phyloP scores from a whole-genome alignment of 352 stramenopile species.

The Proteromonas lacertae region DNA sequence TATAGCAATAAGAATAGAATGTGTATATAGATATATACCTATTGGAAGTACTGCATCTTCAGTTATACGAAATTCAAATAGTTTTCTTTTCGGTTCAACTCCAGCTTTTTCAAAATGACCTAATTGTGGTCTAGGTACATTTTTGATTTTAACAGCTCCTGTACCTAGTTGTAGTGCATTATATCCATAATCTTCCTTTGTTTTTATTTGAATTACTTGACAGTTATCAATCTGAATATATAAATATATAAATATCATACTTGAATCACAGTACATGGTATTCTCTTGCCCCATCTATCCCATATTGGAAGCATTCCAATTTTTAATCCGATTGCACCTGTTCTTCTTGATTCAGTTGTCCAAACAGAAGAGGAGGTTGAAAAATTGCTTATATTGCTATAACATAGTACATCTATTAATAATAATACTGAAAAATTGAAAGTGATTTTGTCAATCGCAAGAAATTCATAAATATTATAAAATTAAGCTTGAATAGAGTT shows the following conservation, averaged over 20 bases:
- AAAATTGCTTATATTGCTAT: too few relatives aligned
- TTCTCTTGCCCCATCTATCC: constrained; percentile 74
- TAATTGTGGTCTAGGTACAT: neutral
- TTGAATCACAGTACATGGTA: constrained; percentile 72
- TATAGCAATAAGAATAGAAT: too few relatives aligned
- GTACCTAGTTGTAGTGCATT: constrained; percentile 70
- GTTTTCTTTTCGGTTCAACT: constrained; percentile 53
- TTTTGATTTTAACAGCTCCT: constrained; percentile 44
- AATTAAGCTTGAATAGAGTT: too few relatives aligned
- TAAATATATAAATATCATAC: constrained; percentile 12
- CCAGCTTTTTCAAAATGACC: constrained; percentile 53
- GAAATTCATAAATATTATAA: too few relatives aligned
- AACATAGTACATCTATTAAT: too few relatives aligned
- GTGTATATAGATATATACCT: constrained; percentile 57
- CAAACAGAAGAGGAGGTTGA: too few relatives aligned
- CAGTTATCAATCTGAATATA: constrained; percentile 39
- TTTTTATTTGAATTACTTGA: constrained; percentile 78
- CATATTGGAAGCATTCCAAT: constrained; percentile 94
- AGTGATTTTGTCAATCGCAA: too few relatives aligned
- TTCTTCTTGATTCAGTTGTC: too few relatives aligned
- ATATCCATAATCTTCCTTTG: constrained; percentile 52
- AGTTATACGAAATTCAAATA: constrained; percentile 18
- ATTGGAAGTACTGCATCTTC: constrained; percentile 28
- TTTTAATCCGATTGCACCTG: too few relatives aligned
- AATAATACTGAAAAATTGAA: too few relatives aligned